A percentile compares a stretch with the other conserved stretches of the same genome.
phyloP scores from a whole-genome alignment of 2,329 filamentous ascomycete species.

The Xylariaceae sp. region DNA sequence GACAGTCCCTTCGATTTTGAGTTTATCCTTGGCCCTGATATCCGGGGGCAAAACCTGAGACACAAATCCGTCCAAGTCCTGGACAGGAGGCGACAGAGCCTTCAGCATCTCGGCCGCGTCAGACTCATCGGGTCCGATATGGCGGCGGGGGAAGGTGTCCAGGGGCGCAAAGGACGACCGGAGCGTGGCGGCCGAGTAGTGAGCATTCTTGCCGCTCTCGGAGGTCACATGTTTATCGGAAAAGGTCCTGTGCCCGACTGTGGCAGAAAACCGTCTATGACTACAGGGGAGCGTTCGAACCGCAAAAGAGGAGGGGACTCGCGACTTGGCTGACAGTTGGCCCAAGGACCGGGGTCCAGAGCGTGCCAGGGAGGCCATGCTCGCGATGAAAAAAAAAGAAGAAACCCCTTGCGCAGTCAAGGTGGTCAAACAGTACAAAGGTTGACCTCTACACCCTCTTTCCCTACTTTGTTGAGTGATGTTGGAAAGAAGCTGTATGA shows the following conservation, averaged over 20 bases:
- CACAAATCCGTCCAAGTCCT: conserved; percentile 75
- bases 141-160: conserved; percentile 70
- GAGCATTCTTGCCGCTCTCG: conserved; percentile 14
- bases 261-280: conserved; percentile 1
- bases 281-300: conserved; percentile 15
- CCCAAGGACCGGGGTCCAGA: conserved; percentile 26
- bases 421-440: too few species aligned
- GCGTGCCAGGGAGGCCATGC: conserved; percentile 26
- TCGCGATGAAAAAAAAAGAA: not conserved
- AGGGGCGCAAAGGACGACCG: conserved; percentile 31
- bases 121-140: conserved; percentile 75
- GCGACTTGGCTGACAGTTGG: conserved; percentile 25
- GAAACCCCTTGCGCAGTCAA: conserved; percentile 1
- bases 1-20: conserved; percentile 49
- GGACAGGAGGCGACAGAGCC: conserved; percentile 66
- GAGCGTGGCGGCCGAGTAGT: conserved; percentile 19
- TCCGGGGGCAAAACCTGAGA: conserved; percentile 75
- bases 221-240: conserved; percentile 10
- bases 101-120: conserved; percentile 75
- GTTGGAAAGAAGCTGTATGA: too few species aligned
- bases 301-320: conserved; percentile 18
- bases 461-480: too few species aligned
- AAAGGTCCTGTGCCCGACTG: conserved; percentile 15
- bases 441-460: too few species aligned
- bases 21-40: conserved; percentile 62